Evolutionary conservation across 2,329 filamentous ascomycete species (phyloP), one percentile per base, ranked within the genome.

Genomic region (Aurifilum marmelostoma): DNA sequence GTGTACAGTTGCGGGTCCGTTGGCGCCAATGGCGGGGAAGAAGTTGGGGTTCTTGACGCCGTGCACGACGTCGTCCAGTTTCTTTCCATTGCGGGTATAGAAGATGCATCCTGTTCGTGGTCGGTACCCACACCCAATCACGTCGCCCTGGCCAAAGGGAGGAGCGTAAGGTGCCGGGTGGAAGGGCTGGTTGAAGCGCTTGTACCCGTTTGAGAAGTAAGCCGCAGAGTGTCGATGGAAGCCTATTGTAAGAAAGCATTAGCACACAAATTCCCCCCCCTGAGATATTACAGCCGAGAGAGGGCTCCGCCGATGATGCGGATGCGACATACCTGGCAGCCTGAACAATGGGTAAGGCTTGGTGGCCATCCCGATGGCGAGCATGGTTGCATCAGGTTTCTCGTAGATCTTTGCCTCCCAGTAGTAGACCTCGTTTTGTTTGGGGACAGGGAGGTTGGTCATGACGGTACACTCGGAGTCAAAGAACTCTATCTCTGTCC

Each of bases 371-470:
- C 96, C 96, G 74, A 99, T 94, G 77, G 92, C 94, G 71, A 99
- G 87, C 73, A 93, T 83, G 0, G 93, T 97, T 69, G 83, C 89
- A 72, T 98, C 96, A 4, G 96, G 94, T 81, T 98, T 98, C 72
- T 99, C 96, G 81, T 97, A 99, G 66, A 99, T 91, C 84, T 99
- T 99, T 67, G 94, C 92, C 80, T 99, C 96, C 96, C 96, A 99
- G 80, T 99, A 99, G 80, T 99, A 99, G 14, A 98, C 95, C 77
- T 99, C 96, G 77, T 99, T 99, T 78, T 99, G 96, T 77, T 99
- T 99, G 18, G 96, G 96, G 9, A 99, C 93, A 0, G 96, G 96
- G 54, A 99, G 81, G 76, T 99, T 99, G 84, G 92, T 97, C 84
- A 97, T 93, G 71, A 98, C 96, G 75, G 94, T 97, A 83, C 95